phyloP scores from a whole-genome alignment of 2,329 filamentous ascomycete genomes.

The Phoma sp. region DNA sequence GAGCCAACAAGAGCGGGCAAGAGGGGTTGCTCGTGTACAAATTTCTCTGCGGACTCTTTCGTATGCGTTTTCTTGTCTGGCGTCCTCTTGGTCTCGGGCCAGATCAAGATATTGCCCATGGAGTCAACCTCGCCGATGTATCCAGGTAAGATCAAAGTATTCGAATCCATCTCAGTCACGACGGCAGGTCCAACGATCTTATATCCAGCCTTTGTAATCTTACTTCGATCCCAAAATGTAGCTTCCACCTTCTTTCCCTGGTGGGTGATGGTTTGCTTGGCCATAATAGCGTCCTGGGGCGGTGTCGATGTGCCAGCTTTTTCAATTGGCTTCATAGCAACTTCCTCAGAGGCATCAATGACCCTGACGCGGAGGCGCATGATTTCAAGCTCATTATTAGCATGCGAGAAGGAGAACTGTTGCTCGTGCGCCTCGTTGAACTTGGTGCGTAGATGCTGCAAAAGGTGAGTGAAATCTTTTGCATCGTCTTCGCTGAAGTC shows the following conservation, averaged over 20 bases:
- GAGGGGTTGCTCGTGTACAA: conserved; percentile 51
- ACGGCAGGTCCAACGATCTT: conserved; percentile 56
- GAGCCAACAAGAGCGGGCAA: conserved; percentile 56
- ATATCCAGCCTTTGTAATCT: conserved; percentile 52
- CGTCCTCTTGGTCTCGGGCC: conserved; percentile 44
- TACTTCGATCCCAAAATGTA: conserved; percentile 55
- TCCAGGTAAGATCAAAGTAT: conserved; percentile 59
- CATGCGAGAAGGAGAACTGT: conserved; percentile 56
- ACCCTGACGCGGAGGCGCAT: conserved; percentile 57
- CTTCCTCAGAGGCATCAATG: conserved; percentile 53
- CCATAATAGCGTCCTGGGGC: conserved; percentile 48
- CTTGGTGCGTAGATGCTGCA: conserved; percentile 45
- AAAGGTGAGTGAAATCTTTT: conserved; percentile 37
- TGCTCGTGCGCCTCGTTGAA: conserved; percentile 55
- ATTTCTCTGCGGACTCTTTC: conserved; percentile 46
- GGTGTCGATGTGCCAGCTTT: conserved; percentile 36
- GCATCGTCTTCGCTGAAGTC: conserved; percentile 49
- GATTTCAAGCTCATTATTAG: conserved; percentile 56
- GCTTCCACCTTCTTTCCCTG: conserved; percentile 53
- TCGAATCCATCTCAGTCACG: conserved; percentile 61
- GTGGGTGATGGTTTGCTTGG: conserved; percentile 51
- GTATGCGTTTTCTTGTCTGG: conserved; percentile 42
- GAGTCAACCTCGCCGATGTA: conserved; percentile 56
- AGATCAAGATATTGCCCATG: conserved; percentile 60
- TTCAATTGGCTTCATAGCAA: conserved; percentile 49